Evolutionary conservation across 1,284 basidiomycete species (phyloP), one percentile per base, ranked within the genome.

Genomic region (Leucoagaricus sp.): DNA sequence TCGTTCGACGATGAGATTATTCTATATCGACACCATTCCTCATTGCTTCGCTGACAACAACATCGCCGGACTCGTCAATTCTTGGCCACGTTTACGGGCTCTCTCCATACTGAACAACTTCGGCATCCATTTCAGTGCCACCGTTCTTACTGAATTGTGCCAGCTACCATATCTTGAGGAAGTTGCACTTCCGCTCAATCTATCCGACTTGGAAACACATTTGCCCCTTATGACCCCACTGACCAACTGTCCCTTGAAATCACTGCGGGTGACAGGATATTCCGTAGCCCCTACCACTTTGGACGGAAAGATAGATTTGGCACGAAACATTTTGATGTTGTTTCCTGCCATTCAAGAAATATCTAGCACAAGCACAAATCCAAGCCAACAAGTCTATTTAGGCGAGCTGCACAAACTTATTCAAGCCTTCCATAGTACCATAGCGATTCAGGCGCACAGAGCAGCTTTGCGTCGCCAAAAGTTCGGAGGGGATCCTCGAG

Each of bases 251-350:
- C 45, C 15, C 10, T 23, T 49, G 12, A 23, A 33, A 49, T 29
- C 48, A 25, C 53, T 55, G 25, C 48, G 29, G 4, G 19, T 55
- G 8, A 55, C 46, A 21, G 26, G 15, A 3, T 6, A 40, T 29
- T 17, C 36, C 10, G 23, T 23, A 4, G 17, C n/a, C 23, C 53
- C 45, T 13, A 13, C 34, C 3, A 21, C 13, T n/a, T 25, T 49
- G 5, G 38, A 49, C 26, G 47, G 36, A 10, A 55, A 55, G 17
- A 42, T 49, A 19, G 8, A 44, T 2, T 9, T 55, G 17, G 53
- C 53, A 6, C 47, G 26, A 23, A 55, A 55, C 42, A 21, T 55
- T 19, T 23, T 42, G 7, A 49, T 49, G 38, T 19, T 55, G 12
- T 55, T 46, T 29, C 44, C 44, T 4, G 23, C 25, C 4, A 21